Base-by-base conservation (phyloP, 208 protist species). In the Leishmania guyanensis region DNA sequence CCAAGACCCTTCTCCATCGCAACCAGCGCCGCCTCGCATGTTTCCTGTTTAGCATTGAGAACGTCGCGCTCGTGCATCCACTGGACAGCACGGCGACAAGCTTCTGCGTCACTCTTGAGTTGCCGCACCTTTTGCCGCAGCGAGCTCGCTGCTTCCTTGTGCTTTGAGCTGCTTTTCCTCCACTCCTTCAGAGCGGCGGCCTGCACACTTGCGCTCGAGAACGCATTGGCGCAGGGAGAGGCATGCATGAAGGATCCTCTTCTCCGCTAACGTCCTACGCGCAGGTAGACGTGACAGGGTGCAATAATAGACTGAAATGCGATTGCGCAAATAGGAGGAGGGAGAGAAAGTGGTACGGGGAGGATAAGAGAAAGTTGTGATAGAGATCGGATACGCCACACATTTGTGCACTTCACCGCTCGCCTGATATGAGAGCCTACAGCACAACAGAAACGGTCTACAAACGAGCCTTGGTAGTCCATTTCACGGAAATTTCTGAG, bases 121-220 rank as follows among this genome's bases (percentile, higher is more conserved):
- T 64, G 68, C 20, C 77, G 77, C 48, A 91, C 89, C 66, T 89
- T 92, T 6, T 71, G 77, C 54, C 74, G 62, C 48, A 92, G 81
- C 5, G 43, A 75, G 33, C 48, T 77, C 22, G 86, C 82, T 39
- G 73, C 87, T 64, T 87, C 51, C 22, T 77, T 70, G 48, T 84
- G 83, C 64, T 78, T 4, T 36, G 56, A 79, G 20, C 77, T 82
- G 66, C 65, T 86, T 64, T 75, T 69, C 58, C 80, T 86, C 90
- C 90, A 93, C 62, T 88, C 83, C n/a, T 82, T n/a, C n/a, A 93
- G 68, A 8, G 82, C 88, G 5, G 85, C 86, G 5, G 82, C 72
- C 68, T 91, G 90, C 14, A 74, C 79, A 5, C 79, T 79, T 1
- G 77, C 88, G 10, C 83, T 66, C 10, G 86, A 82, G 69, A 86